Evolutionary conservation across 164 flowering plant species (phyloP).

Genomic region (Liquidambar formosana): DNA sequence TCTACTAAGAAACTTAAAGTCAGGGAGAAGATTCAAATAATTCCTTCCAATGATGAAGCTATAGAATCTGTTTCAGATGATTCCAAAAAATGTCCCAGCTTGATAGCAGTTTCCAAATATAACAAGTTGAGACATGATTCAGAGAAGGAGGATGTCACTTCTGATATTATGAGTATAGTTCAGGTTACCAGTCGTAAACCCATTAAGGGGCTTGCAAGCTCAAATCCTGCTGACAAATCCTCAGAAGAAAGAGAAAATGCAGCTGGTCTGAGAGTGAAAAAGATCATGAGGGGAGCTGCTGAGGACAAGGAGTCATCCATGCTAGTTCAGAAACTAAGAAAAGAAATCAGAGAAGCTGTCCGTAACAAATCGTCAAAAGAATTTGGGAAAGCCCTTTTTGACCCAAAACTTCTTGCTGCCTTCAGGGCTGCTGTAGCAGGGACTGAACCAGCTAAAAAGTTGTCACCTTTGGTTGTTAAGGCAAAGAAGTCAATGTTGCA

Average conservation of each 20-base stretch:
- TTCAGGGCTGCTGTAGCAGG: conserved; percentile 78
- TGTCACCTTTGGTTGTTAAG: conserved; percentile 47
- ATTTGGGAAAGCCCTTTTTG: conserved; percentile 51
- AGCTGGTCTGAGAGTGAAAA: conserved; percentile 78
- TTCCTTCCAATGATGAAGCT: conserved; percentile 19
- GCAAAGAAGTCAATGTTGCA: conserved; percentile 63
- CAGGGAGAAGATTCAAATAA: conserved; percentile 23
- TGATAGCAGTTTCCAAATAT: conserved; percentile 15
- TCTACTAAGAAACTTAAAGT: conserved; percentile 49
- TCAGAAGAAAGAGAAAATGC: conserved; percentile 43
- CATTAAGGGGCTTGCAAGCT: conserved; percentile 21
- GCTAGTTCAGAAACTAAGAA: conserved; percentile 64
- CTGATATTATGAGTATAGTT: conserved; percentile 72
- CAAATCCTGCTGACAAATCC: conserved; percentile 23
- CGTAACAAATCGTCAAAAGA: conserved; percentile 58
- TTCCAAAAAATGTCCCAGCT: conserved; percentile 15
- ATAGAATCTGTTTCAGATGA: conserved; percentile 23
- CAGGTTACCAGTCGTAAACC: conserved; percentile 37
- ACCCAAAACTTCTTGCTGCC: conserved; percentile 86
- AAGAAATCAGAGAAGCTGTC: conserved; percentile 85
- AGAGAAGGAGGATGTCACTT: conserved; percentile 24
- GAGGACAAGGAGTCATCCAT: conserved; percentile 63
- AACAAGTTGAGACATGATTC: conserved; percentile 21
- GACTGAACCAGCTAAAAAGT: conserved; percentile 45
- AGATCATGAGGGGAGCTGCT: conserved; percentile 73